These are phyloP conservation scores for Yamadazyma sp. DNA, from an alignment of 1,139 yeast genomes.

Conservation along the genomic window DNA sequence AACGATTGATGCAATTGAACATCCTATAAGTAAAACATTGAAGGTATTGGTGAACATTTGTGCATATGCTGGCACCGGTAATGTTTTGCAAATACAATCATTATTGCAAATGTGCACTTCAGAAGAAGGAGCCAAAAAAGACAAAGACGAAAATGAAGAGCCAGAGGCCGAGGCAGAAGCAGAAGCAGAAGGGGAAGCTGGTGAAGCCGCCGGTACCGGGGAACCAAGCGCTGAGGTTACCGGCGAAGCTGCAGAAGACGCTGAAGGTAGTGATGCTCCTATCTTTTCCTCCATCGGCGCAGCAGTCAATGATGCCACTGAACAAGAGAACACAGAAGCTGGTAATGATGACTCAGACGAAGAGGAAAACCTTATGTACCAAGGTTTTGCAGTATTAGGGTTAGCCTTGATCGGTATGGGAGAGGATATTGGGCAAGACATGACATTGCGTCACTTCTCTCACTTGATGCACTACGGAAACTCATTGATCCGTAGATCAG, in stretches of 20 bases:
- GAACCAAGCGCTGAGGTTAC: constrained; percentile 34
- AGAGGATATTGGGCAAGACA: constrained; percentile 96
- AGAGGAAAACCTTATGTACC: constrained; percentile 61
- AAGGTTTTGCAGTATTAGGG: constrained; percentile 92
- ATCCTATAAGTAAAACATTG: constrained; percentile 86
- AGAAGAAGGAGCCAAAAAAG: constrained; percentile 38
- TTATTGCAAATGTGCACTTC: constrained; percentile 82
- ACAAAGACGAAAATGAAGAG: constrained; percentile 26
- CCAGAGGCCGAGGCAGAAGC: constrained; percentile 33
- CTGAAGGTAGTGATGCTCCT: constrained; percentile 8
- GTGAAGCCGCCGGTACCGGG: constrained; percentile 28
- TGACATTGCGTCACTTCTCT: constrained; percentile 95
- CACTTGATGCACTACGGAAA: constrained; percentile 98
- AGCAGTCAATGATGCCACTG: constrained; percentile 30
- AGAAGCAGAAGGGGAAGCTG: constrained; percentile 21
- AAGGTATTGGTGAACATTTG: constrained; percentile 90
- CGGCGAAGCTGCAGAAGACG: constrained; percentile 16
- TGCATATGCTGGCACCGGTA: constrained; percentile 98
- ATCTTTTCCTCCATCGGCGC: constrained; percentile 11
- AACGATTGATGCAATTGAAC: constrained; percentile 92
- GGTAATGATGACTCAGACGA: constrained; percentile 23
- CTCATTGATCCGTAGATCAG: constrained; percentile 87
- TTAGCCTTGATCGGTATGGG: constrained; percentile 96
- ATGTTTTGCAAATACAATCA: constrained; percentile 91
- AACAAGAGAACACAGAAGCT: constrained; percentile 11